Evolutionary conservation across 345 rosid genomes (phyloP).

Genomic region (Isatis tinctoria): DNA sequence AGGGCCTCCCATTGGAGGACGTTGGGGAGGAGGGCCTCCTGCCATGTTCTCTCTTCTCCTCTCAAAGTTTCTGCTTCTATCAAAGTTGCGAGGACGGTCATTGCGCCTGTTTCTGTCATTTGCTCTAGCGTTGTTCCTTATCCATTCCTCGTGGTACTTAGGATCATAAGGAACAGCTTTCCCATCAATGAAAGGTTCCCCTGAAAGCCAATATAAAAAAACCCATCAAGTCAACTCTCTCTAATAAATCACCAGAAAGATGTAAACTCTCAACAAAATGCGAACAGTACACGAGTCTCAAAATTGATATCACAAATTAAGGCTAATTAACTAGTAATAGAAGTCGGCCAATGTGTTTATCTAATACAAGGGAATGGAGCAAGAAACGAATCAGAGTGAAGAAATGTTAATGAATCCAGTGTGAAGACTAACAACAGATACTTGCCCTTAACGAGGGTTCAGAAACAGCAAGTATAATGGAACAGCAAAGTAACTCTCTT

Average conservation of each 20-base stretch:
- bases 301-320: neutral
- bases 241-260: neutral
- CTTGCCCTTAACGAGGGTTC: neutral
- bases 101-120: slow-evolving; percentile 86
- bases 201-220: slow-evolving; percentile 29
- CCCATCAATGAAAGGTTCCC: slow-evolving; percentile 95
- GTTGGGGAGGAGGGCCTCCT: slow-evolving; percentile 35
- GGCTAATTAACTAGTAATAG: neutral
- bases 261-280: neutral
- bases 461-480: neutral
- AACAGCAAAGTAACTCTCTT: neutral
- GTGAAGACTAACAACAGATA: neutral
- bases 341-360: neutral
- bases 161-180: slow-evolving; percentile 95
- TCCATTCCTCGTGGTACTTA: slow-evolving; percentile 97
- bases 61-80: slow-evolving; percentile 81
- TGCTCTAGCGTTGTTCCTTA: slow-evolving; percentile 84
- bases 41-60: slow-evolving; percentile 82
- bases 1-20: slow-evolving; percentile 36
- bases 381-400: neutral
- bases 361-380: neutral
- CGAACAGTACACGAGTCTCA: neutral
- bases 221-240: neutral
- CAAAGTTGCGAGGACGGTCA: slow-evolving; percentile 70
- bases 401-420: neutral